These are phyloP conservation scores for Pseudotsuga menziesii DNA, from an alignment of 75 land plant species.

Conservation along the genomic window DNA sequence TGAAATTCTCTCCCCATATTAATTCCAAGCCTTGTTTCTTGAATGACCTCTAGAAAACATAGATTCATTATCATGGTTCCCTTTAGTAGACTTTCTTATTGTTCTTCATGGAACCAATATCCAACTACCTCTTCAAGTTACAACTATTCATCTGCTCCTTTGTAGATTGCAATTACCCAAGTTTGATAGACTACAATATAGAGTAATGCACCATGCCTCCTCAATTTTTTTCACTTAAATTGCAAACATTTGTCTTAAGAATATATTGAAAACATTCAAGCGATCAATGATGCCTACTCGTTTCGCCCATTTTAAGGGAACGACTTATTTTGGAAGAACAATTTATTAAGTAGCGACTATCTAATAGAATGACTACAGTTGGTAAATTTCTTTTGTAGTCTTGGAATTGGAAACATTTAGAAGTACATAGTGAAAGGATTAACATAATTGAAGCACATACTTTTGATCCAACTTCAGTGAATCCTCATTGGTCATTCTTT, in stretches of 20 bases:
- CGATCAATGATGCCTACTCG: neutral
- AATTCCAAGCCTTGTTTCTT: too few species aligned
- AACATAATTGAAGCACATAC: neutral
- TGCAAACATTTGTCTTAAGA: neutral
- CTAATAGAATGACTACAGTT: neutral
- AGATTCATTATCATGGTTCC: too few species aligned
- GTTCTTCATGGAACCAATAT: too few species aligned
- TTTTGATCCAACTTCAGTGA: neutral
- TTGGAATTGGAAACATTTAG: neutral
- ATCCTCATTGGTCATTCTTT: neutral
- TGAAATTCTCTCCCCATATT: too few species aligned
- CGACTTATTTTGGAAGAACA: neutral
- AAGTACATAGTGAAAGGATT: neutral
- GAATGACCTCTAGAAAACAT: too few species aligned
- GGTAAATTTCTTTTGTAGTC: neutral
- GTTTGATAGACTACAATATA: neutral
- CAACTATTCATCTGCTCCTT: too few species aligned
- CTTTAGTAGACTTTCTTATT: too few species aligned
- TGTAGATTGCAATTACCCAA: neutral
- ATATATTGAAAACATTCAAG: neutral
- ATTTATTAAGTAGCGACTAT: neutral
- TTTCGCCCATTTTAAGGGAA: neutral
- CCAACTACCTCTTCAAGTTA: too few species aligned
- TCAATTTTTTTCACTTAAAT: neutral
- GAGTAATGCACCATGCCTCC: neutral